These are phyloP conservation scores for Malassezia globosa DNA, from an alignment of 1,284 basidiomycete species.

Conservation along the genomic window DNA sequence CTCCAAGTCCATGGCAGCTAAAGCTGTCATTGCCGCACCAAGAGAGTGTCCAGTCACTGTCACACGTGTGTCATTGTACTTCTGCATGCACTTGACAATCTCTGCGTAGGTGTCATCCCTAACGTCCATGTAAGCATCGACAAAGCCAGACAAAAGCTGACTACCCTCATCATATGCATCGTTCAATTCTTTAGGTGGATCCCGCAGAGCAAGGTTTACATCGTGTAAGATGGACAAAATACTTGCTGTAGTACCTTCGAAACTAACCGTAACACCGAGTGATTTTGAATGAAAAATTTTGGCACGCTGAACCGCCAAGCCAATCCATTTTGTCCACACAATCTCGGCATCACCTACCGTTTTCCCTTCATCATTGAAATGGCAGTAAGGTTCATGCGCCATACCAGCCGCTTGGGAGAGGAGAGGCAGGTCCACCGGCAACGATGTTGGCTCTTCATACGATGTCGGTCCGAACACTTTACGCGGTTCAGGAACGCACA, in stretches of 20 bases:
- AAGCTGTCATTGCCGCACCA: conserved; percentile 27
- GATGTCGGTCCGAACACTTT: not conserved
- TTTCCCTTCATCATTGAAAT: not conserved
- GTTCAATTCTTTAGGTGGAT: conserved; percentile 18
- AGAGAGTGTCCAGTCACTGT: conserved; percentile 32
- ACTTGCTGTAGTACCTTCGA: conserved; percentile 31
- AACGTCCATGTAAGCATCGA: conserved; percentile 28
- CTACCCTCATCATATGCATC: conserved; percentile 13
- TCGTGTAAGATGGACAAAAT: conserved; percentile 28
- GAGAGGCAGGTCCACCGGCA: not conserved
- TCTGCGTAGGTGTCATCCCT: conserved; percentile 21
- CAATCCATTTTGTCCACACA: conserved; percentile 25
- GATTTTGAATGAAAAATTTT: conserved; percentile 25
- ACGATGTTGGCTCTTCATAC: not conserved
- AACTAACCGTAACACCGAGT: conserved; percentile 26
- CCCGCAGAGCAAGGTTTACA: conserved; percentile 18
- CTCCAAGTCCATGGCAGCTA: conserved; percentile 31
- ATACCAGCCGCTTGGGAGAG: not conserved
- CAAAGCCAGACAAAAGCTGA: conserved; percentile 27
- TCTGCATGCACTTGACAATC: conserved; percentile 19
- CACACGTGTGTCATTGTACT: conserved; percentile 19
- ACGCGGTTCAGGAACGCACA: not conserved
- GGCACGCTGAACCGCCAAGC: conserved; percentile 19
- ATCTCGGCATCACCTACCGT: conserved; percentile 22
- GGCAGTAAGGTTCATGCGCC: not conserved